phyloP scores from a whole-genome alignment of 2,329 filamentous ascomycete genomes.

The Blumeria graminis region DNA sequence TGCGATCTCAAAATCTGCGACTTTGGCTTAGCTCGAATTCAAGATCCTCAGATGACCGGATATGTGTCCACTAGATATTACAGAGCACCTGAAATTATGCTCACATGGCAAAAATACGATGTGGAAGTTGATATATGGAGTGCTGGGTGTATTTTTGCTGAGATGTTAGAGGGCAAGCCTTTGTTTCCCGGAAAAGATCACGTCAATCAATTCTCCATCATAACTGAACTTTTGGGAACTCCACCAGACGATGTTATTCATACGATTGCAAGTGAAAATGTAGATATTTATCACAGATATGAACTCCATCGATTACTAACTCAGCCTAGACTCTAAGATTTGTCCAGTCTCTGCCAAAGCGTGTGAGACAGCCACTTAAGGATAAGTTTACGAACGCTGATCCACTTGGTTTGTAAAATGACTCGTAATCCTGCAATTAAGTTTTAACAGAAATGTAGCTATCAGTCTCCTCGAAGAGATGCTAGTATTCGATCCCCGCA shows the following conservation, averaged over 20 bases:
- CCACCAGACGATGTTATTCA: slow-evolving; percentile 96
- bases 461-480: slow-evolving; percentile 87
- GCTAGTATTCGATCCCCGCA: slow-evolving; percentile 97
- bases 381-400: slow-evolving; percentile 95
- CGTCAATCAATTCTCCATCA: slow-evolving; percentile 98
- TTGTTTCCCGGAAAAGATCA: slow-evolving; percentile 97
- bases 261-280: slow-evolving; percentile 95
- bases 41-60: slow-evolving; percentile 98
- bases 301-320: slow-evolving; percentile 10
- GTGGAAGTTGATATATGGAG: slow-evolving; percentile 99
- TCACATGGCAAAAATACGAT: slow-evolving; percentile 99
- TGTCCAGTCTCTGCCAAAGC: slow-evolving; percentile 88
- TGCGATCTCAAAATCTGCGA: slow-evolving; percentile 99
- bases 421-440: background rate
- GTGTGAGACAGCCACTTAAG: slow-evolving; percentile 64
- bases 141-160: slow-evolving; percentile 93
- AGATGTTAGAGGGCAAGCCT: slow-evolving; percentile 97
- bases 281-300: slow-evolving; percentile 20
- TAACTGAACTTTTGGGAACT: slow-evolving; percentile 87
- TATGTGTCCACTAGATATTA: slow-evolving; percentile 99
- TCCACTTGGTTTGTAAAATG: slow-evolving; percentile 34
- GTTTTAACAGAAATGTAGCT: slow-evolving; percentile 26
- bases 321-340: slow-evolving; percentile 61
- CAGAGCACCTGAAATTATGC: slow-evolving; percentile 96
- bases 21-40: slow-evolving; percentile 88